Percentiles rank a stretch among this genome's conserved stretches.
Conservation (phyloP, 805 yeast genomes). For the Teunomyces gatunensis region DNA sequence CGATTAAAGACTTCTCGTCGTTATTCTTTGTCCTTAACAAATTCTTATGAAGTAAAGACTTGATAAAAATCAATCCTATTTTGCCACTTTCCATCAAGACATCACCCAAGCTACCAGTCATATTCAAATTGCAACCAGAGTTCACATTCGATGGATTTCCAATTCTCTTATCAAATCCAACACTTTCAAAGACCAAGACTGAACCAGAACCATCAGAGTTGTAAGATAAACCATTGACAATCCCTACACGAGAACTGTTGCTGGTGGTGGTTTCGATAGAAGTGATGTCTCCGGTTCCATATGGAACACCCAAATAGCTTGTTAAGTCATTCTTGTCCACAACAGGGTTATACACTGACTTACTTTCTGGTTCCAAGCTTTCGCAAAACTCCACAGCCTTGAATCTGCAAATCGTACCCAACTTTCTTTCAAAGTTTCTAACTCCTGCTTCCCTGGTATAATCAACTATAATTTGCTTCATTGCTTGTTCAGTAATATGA, state of each 20-base stretch:
- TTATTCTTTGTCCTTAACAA: conserved; percentile 29
- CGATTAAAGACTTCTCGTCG: conserved; percentile 31
- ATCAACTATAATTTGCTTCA: conserved; percentile 59
- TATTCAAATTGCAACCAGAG: conserved; percentile 41
- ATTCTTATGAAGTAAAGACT: conserved; percentile 45
- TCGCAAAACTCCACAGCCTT: conserved; percentile 71
- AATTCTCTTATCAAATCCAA: conserved; percentile 52
- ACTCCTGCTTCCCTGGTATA: conserved; percentile 89
- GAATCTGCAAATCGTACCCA: conserved; percentile 75
- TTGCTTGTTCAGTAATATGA: conserved; percentile 48
- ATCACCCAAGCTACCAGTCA: conserved; percentile 82
- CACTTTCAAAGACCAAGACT: conserved; percentile 73
- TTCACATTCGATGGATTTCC: conserved; percentile 21
- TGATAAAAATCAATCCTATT: conserved; percentile 73
- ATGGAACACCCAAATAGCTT: conserved; percentile 67
- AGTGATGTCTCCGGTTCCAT: conserved; percentile 32
- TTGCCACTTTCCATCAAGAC: conserved; percentile 79
- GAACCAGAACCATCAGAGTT: conserved; percentile 87
- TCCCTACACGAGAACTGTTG: conserved; percentile 54
- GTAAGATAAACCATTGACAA: conserved; percentile 83
- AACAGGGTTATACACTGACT: conserved; percentile 28
- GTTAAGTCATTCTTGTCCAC: conserved; percentile 58
- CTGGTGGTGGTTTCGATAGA: conserved; percentile 33
- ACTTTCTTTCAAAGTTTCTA: conserved; percentile 68
- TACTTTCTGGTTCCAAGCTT: conserved; percentile 16